Evolutionary conservation across 495 filamentous ascomycete species (phyloP), one percentile per base, ranked within the genome.

Genomic region (Aspergillus biplanus): DNA sequence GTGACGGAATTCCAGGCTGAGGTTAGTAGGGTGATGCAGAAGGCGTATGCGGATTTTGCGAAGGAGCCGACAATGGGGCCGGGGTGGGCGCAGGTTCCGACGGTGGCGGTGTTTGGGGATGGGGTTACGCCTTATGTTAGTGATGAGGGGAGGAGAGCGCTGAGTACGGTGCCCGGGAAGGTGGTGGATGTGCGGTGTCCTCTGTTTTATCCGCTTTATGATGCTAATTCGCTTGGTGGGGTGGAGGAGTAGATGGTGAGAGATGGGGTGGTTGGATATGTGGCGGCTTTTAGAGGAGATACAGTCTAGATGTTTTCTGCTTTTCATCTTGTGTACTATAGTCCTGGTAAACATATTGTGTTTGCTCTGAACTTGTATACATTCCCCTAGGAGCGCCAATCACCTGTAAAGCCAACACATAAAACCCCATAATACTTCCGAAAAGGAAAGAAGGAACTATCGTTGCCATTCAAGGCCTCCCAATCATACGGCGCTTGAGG

Each of bases 11-110:
- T 69, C 33, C 63, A 77, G 61, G 27, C 33, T 13, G 59, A 63
- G 7, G 55, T 77, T 3, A 67, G 67, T 35, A 32, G 59, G 12
- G 56, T 44, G 33, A 71, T 77, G 66, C 69, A 71, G 33, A 69
- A 58, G 53, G 67, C 71, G 1, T 77, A 73, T 68, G 71, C 73
- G 12, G 61, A 66, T 31, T 77, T 75, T 50, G 72, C 73, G 13
- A 75, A 70, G 52, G 47, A 77, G 46, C 74, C 74, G 4, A 31
- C 31, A 1, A 33, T 46, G 6, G 73, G 72, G 15, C 71, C 72
- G 12, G 73, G 70, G 5, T 71, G 67, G 67, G 42, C 44, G 3
- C 33, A 31, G 37, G 64, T 56, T 31, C 56, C 67, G 4, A 52
- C 32, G 6, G 34, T 69, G 39, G 67, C 53, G 3, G 12, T 64